phyloP scores from a whole-genome alignment of 306 rosid species.

The Inga leiocalycina region DNA sequence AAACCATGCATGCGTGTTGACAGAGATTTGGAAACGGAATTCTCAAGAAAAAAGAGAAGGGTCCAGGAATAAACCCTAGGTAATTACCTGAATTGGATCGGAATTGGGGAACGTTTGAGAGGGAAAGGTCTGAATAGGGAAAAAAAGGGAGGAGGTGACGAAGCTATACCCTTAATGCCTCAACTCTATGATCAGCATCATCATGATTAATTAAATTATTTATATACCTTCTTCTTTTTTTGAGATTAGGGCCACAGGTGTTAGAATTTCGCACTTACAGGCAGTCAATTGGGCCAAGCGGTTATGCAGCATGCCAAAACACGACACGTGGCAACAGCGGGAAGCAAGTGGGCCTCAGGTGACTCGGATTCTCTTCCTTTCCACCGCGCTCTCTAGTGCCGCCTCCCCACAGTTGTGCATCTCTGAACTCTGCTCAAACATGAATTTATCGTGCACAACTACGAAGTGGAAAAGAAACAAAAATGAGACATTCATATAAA shows the following conservation, averaged over 20 bases:
- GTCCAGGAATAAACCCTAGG: neutral
- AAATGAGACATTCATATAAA: neutral
- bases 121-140: neutral
- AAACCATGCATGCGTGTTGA: conserved; percentile 9
- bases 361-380: neutral
- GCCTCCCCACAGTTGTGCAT: neutral
- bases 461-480: neutral
- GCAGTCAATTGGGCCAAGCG: neutral
- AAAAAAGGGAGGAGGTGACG: conserved; percentile 22
- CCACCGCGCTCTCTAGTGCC: neutral
- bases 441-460: neutral
- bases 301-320: neutral
- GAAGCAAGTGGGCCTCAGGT: conserved; percentile 14
- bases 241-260: conserved; percentile 4
- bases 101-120: conserved; percentile 8
- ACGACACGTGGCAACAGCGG: conserved; percentile 4
- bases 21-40: conserved; percentile 4
- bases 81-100: conserved; percentile 33
- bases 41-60: neutral
- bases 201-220: neutral
- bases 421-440: neutral
- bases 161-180: neutral
- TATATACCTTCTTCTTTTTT: neutral
- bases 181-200: conserved; percentile 1
- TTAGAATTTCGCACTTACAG: neutral